These are phyloP conservation scores for Jasminum sambac DNA, from an alignment of 257 asterid species.

Conservation along the genomic window DNA sequence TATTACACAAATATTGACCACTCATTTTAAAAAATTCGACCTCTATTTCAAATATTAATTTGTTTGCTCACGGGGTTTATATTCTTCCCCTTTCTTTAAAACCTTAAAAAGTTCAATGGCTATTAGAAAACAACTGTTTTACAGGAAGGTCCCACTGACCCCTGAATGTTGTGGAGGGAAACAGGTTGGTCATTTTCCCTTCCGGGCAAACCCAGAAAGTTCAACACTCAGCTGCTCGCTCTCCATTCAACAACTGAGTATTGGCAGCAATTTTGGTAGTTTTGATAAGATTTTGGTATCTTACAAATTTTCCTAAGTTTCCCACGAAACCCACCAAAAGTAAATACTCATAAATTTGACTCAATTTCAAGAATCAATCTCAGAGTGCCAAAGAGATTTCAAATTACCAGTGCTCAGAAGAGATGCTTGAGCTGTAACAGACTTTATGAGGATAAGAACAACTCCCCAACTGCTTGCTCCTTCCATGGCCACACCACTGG, in stretches of 20 bases:
- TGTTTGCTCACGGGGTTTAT: no score
- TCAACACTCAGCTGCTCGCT: not conserved
- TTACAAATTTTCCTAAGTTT: conserved; percentile 2
- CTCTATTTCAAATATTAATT: no score
- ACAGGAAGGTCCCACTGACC: not conserved
- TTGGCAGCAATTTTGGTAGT: not conserved
- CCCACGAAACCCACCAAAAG: not conserved
- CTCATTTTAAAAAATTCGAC: no score
- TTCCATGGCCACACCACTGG: conserved; percentile 71
- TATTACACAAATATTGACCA: no score
- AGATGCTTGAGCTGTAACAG: conserved; percentile 63
- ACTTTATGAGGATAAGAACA: conserved; percentile 41
- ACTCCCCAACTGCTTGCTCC: conserved; percentile 55
- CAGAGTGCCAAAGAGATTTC: conserved; percentile 29
- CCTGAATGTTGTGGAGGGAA: not conserved
- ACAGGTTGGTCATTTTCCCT: not conserved
- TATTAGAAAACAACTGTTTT: no score
- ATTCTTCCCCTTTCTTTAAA: no score
- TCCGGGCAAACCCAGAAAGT: not conserved
- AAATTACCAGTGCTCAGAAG: conserved; percentile 41
- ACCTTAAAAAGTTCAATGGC: no score
- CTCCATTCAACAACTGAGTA: not conserved
- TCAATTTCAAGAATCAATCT: conserved; percentile 17
- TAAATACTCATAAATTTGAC: conserved; percentile 11
- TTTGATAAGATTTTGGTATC: conserved; percentile 18